These are phyloP conservation scores for Corchorus capsularis DNA, from an alignment of 345 rosid species.

Conservation along the genomic window DNA sequence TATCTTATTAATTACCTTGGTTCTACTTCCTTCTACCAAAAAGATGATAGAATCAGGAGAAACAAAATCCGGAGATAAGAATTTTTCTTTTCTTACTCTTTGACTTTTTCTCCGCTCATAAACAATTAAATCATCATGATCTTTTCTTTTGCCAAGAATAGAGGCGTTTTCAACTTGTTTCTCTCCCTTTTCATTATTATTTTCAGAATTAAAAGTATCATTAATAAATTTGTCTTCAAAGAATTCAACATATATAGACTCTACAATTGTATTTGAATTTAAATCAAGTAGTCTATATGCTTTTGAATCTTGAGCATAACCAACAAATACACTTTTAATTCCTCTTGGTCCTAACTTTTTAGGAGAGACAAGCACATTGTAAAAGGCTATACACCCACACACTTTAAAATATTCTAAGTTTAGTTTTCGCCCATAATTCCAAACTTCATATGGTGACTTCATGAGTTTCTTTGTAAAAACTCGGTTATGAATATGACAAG, in stretches of 20 bases:
- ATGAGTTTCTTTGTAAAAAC: not conserved
- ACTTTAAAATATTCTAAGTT: slow-evolving; percentile 10
- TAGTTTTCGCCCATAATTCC: not conserved
- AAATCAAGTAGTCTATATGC: not conserved
- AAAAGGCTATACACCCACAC: not conserved
- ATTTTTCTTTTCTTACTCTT: not conserved
- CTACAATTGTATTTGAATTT: not conserved
- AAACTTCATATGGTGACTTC: slow-evolving; percentile 8
- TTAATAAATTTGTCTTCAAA: not conserved
- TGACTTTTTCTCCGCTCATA: not conserved
- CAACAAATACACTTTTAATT: not conserved
- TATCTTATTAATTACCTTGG: not conserved
- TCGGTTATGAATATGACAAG: slow-evolving; percentile 2
- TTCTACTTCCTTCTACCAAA: not conserved
- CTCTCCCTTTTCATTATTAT: too few relatives aligned
- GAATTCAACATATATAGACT: not conserved
- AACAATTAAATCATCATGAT: too few relatives aligned
- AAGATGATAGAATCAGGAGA: not conserved
- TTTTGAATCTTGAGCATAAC: slow-evolving; percentile 1
- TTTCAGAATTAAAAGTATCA: not conserved
- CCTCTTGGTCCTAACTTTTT: not conserved
- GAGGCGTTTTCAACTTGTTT: too few relatives aligned
- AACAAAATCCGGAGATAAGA: not conserved
- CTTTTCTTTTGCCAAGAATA: too few relatives aligned
- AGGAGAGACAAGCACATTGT: not conserved